Evolutionary conservation across 2,329 filamentous ascomycete species (phyloP), one percentile per base, ranked within the genome.

Genomic region (Colletotrichum caudatum): DNA sequence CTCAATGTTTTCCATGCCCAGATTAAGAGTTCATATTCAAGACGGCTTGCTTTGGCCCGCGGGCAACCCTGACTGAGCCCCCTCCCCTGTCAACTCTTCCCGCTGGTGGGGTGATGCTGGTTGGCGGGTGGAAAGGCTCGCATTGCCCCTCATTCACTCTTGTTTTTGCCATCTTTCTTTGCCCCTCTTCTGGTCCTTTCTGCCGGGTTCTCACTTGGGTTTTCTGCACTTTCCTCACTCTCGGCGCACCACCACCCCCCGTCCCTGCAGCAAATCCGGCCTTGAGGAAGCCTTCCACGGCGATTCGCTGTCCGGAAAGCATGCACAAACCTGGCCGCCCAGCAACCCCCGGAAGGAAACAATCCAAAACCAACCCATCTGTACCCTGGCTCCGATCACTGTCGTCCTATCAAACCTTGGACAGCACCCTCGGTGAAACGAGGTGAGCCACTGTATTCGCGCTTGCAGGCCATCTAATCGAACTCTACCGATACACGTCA

Each of bases 401-500:
- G 44, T 51, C 65, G 41, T 44, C 69, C 58, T 71, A 69, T 71
- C 69, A 69, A 71, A 58, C 39, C 53, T 64, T 64, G 64, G n/a
- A 53, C n/a, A 53, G 26, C 35, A 16, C 26, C 39, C 29, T 54
- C 59, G n/a, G 65, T 69, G 69, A 71, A 71, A 71, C 69, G 33
- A 54, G 18, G 37, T 53, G 57, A 71, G 44, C 64, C 57, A 67
- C 41, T 57, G 51, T 51, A 59, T 46, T 62, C 35, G 61, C 53
- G 53, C 26, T 23, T 53, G 44, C 26, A n/a, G 29, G 51, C 18
- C 29, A 18, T 57, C 3, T 8, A 54, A 41, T n/a, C 33, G 53
- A 58, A 41, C 66, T 68, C 23, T 46, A 9, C 26, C 39, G 35
- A 51, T 23, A 51, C 53, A 56, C 51, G 8, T 50, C 46, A 12